Evolutionary conservation across 805 yeast species (phyloP).

Genomic region (Wickerhamiella siamensis): DNA sequence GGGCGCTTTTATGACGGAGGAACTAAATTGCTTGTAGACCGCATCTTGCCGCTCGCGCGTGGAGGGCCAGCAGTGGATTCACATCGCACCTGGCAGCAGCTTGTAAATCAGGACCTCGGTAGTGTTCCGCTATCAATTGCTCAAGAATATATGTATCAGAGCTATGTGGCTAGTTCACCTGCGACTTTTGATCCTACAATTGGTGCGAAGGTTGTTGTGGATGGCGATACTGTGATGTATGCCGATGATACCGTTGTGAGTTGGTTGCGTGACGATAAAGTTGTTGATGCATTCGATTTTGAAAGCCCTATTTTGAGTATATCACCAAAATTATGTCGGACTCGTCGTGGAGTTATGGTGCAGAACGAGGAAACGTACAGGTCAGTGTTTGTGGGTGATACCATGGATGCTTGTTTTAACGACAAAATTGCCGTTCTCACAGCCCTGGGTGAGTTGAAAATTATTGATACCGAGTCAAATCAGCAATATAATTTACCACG

Average conservation of each 20-base stretch:
- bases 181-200: background rate
- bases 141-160: background rate
- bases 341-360: conserved; percentile 6
- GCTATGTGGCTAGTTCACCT: background rate
- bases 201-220: background rate
- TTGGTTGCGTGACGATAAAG: background rate
- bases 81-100: background rate
- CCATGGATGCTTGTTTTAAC: conserved; percentile 8
- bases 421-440: conserved; percentile 1
- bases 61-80: background rate
- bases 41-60: background rate
- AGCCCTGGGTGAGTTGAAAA: too few relatives aligned
- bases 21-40: background rate
- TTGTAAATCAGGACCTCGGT: background rate
- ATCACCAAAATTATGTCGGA: too few relatives aligned
- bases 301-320: background rate
- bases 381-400: conserved; percentile 8
- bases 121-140: background rate
- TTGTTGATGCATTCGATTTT: background rate
- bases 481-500: conserved; percentile 6
- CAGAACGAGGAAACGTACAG: background rate
- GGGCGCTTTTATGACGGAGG: background rate
- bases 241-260: background rate
- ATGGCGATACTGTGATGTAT: background rate
- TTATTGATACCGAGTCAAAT: background rate